Base-by-base conservation (phyloP, 73 alveolate species). In the Durusdinium trenchii region DNA sequence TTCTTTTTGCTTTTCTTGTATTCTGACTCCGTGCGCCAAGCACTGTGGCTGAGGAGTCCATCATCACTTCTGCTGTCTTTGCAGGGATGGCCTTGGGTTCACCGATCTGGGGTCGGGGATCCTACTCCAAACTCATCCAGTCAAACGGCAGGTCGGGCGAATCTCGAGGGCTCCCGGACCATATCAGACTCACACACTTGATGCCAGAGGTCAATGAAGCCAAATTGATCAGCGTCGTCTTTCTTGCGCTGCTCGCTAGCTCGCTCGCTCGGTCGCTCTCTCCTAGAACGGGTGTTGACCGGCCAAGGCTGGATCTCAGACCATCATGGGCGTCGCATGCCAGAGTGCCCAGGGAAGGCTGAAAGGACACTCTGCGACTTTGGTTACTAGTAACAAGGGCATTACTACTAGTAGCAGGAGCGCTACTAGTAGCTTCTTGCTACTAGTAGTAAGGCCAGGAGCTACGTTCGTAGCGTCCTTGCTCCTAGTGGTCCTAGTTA, bases 81-180 rank as follows among this genome's bases (percentile, higher is more conserved):
- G 98, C 87, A 32, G 98, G 98, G 60, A 91, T 91, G 98, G 89
- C 71, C 32, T 54, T 91, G 89, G 98, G 98, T 36, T 51, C 98
- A 38, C 98, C 98, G n/a, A 69, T 91, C 30, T 91, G 98, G 98
- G 98, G 98, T 45, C 43, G 42, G 51, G 82, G 64, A 79, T 16
- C 90, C 67, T 46, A 6, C 32, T n/a, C 0, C 3, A 32, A 9
- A 3, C 4, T 7, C n/a, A n/a, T n/a, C n/a, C n/a, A n/a, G n/a
- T n/a, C n/a, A n/a, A n/a, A n/a, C n/a, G n/a, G n/a, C n/a, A n/a
- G n/a, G n/a, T n/a, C n/a, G n/a, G n/a, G n/a, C n/a, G n/a, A n/a
- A n/a, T n/a, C n/a, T n/a, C n/a, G n/a, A n/a, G n/a, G n/a, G n/a
- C n/a, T n/a, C n/a, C n/a, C n/a, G n/a, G n/a, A n/a, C n/a, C n/a